Base-by-base conservation (phyloP, 2,329 filamentous ascomycete species). In the Mollisia scopiformis region DNA sequence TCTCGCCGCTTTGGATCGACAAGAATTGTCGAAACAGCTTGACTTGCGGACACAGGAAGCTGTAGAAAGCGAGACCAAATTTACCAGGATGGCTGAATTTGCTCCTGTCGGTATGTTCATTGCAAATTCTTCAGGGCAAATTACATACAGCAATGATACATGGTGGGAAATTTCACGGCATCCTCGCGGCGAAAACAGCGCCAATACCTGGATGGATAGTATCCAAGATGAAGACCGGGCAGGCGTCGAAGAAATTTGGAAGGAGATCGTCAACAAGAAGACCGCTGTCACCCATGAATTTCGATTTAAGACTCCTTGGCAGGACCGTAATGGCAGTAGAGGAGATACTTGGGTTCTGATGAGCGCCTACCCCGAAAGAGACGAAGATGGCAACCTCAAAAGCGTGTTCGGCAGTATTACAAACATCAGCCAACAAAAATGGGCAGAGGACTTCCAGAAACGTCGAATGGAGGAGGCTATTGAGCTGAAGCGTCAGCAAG, bases 101-200 rank as follows among this genome's bases (percentile, higher is more conserved):
- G 89, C 90, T 0, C 91, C 91, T 0, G 91, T 93, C 1, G 92
- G 91, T 28, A 89, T 96, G 77, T 94, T 94, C 73, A 93, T 95
- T 66, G 89, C 90, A n/a, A 84, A 92, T 70, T 81, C 84, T 0
- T 75, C 80, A 41, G 91, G 92, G 3, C 79, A 83, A 25, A 90
- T 95, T 68, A 90, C 84, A 10, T 95, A 92, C 72, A 91, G 88
- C 72, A 96, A 96, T 72, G 89, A 93, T 64, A 91, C 89, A 71
- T 95, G 85, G 84, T 73, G 71, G 61, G 81, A 86, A 65, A 90
- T 93, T 33, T 89, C 89, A 0, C 80, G 88, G 33, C 87, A 91
- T 57, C 84, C 85, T 1, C 83, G 84, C 65, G 79, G 83, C 16
- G 79, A 82, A 30, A 78, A 82, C 62, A 85, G 81, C 52, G 84